phyloP scores from a whole-genome alignment of 495 filamentous ascomycete genomes.

The Antarctomyces pellizariae region DNA sequence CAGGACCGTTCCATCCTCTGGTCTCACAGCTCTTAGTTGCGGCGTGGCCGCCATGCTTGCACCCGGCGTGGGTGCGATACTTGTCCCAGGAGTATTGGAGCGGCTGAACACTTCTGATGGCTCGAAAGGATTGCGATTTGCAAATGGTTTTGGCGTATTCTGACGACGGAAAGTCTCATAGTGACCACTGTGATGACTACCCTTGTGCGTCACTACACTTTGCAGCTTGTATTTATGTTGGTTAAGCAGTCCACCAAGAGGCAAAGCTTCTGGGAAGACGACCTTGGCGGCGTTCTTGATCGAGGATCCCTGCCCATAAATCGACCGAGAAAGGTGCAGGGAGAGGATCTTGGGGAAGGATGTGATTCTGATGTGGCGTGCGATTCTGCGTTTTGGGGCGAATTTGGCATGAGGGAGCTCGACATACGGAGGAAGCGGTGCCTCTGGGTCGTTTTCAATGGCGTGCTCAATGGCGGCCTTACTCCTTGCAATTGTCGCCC shows the following conservation, averaged over 20 bases:
- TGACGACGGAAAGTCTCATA: conserved; percentile 96
- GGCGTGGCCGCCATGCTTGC: conserved; percentile 17
- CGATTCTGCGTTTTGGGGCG: conserved; percentile 64
- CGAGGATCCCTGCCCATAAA: conserved; percentile 52
- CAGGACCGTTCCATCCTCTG: conserved; percentile 9
- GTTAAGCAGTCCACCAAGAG: conserved; percentile 56
- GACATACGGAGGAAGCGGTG: conserved; percentile 37
- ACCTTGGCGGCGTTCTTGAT: conserved; percentile 90
- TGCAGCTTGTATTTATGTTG: conserved; percentile 66
- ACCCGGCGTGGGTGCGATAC: conserved; percentile 1
- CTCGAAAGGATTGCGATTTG: conserved; percentile 57
- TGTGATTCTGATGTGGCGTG: conserved; percentile 65
- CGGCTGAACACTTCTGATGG: conserved; percentile 44
- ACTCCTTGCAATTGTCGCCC: conserved; percentile 26
- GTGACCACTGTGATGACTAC: conserved; percentile 86
- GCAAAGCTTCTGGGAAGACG: conserved; percentile 62
- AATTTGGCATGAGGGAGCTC: conserved; percentile 45
- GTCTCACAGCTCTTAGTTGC: conserved; percentile 9
- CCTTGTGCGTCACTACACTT: conserved; percentile 80
- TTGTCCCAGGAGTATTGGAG: conserved; percentile 15
- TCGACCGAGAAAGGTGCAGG: conserved; percentile 79
- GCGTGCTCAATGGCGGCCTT: conserved; percentile 33
- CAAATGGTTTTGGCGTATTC: conserved; percentile 47
- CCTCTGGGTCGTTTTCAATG: conserved; percentile 57
- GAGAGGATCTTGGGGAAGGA: conserved; percentile 71